phyloP scores from a whole-genome alignment of 805 yeast genomes.

The Metschnikowia sp. region DNA sequence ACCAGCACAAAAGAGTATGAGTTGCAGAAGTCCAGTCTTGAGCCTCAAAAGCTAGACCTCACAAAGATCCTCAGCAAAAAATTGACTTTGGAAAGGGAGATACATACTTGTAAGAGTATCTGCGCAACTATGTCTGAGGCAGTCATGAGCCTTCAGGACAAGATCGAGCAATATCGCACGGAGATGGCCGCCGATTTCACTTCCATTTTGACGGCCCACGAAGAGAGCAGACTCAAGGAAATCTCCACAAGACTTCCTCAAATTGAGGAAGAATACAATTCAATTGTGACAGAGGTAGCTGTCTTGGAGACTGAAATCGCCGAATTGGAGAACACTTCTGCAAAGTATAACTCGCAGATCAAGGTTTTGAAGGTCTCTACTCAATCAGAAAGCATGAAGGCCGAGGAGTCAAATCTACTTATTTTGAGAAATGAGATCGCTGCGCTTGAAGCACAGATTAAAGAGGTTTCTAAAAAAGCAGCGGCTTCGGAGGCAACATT shows the following conservation, averaged over 20 bases:
- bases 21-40: slow-evolving; percentile 36
- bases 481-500: slow-evolving; percentile 27
- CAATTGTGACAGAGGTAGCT: slow-evolving; percentile 36
- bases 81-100: slow-evolving; percentile 42
- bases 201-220: slow-evolving; percentile 48
- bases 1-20: slow-evolving; percentile 41
- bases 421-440: slow-evolving; percentile 24
- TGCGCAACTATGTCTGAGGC: slow-evolving; percentile 27
- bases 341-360: slow-evolving; percentile 10
- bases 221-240: slow-evolving; percentile 37
- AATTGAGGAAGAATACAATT: slow-evolving; percentile 40
- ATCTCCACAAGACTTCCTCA: slow-evolving; percentile 35
- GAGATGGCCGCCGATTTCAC: slow-evolving; percentile 58
- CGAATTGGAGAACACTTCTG: slow-evolving; percentile 6
- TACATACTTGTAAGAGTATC: slow-evolving; percentile 29
- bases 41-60: slow-evolving; percentile 41
- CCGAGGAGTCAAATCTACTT: slow-evolving; percentile 24
- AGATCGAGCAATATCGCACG: slow-evolving; percentile 38
- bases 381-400: slow-evolving; percentile 1
- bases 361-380: slow-evolving; percentile 7
- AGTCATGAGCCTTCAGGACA: slow-evolving; percentile 20
- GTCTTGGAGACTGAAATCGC: slow-evolving; percentile 44
- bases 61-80: slow-evolving; percentile 41
- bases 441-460: slow-evolving; percentile 19
- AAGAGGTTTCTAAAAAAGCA: slow-evolving; percentile 24